Percentiles rank a stretch among this genome's conserved stretches.
Evolutionary conservation across 345 rosid genomes (phyloP).

Genomic region (Stellera chamaejasme): DNA sequence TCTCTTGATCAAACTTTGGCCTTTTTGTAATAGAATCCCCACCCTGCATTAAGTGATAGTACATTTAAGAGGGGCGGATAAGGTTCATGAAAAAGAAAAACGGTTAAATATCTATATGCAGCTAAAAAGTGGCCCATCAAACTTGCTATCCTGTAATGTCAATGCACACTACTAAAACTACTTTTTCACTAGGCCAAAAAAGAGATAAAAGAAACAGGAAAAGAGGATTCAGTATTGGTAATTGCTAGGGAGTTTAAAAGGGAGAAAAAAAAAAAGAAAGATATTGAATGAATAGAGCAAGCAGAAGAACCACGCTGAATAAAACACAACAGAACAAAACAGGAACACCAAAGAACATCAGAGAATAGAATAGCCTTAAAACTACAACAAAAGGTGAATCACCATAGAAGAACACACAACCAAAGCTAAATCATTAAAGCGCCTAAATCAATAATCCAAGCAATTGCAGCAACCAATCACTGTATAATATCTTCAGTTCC

Average conservation of each 20-base stretch:
- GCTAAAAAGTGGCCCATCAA: not conserved
- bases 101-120: constrained; percentile 1
- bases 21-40: constrained; percentile 69
- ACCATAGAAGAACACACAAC: no score
- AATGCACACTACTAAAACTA: not conserved
- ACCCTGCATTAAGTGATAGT: constrained; percentile 32
- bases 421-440: no score
- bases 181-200: no score
- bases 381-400: no score
- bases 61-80: constrained; percentile 8
- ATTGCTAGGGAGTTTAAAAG: no score
- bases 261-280: no score
- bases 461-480: no score
- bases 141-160: constrained; percentile 1
- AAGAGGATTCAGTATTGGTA: not conserved
- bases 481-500: no score
- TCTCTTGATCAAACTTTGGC: constrained; percentile 63
- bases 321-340: not conserved
- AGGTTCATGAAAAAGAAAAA: constrained; percentile 1
- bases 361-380: not conserved
- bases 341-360: not conserved
- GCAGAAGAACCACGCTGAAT: not conserved
- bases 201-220: not conserved
- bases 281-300: not conserved
- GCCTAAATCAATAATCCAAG: not conserved